Percentiles rank a stretch among this genome's conserved stretches.
Evolutionary conservation across 2,329 filamentous ascomycete species (phyloP).

Genomic region (Colletotrichum sp.): DNA sequence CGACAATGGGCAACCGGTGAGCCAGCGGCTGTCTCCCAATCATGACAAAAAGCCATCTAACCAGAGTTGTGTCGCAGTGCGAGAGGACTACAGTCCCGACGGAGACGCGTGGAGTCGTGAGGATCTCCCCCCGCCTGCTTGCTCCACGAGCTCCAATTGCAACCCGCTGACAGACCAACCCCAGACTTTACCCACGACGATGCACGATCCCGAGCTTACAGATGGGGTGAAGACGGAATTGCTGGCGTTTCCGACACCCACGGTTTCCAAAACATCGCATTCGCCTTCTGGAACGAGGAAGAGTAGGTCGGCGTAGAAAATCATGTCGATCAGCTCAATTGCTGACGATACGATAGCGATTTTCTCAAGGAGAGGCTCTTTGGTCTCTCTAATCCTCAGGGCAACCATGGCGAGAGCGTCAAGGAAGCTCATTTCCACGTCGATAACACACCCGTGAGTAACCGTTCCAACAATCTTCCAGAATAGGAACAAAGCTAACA

Average conservation of each 20-base stretch:
- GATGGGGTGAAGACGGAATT: conserved; percentile 98
- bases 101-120: conserved; percentile 96
- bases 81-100: conserved; percentile 89
- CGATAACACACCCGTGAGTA: conserved; percentile 81
- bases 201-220: conserved; percentile 84
- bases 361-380: conserved; percentile 96
- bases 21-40: conserved; percentile 28
- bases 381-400: conserved; percentile 93
- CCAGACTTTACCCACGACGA: conserved; percentile 93
- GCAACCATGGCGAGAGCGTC: conserved; percentile 95
- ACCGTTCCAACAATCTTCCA: background rate
- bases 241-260: conserved; percentile 93
- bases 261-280: conserved; percentile 88
- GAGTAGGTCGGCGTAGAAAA: conserved; percentile 66
- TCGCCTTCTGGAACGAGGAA: conserved; percentile 97
- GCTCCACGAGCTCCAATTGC: conserved; percentile 16
- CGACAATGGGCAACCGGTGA: conserved; percentile 93
- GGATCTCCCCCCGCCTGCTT: conserved; percentile 39
- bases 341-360: conserved; percentile 64
- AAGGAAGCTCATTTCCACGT: conserved; percentile 97
- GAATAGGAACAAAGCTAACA: background rate
- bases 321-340: conserved; percentile 21
- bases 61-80: conserved; percentile 55
- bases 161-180: conserved; percentile 19
- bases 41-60: background rate